A percentile compares a stretch with the other conserved stretches of the same genome.
These are phyloP conservation scores for Malassezia furfur DNA, from an alignment of 1,284 basidiomycete species.

Conservation along the genomic window DNA sequence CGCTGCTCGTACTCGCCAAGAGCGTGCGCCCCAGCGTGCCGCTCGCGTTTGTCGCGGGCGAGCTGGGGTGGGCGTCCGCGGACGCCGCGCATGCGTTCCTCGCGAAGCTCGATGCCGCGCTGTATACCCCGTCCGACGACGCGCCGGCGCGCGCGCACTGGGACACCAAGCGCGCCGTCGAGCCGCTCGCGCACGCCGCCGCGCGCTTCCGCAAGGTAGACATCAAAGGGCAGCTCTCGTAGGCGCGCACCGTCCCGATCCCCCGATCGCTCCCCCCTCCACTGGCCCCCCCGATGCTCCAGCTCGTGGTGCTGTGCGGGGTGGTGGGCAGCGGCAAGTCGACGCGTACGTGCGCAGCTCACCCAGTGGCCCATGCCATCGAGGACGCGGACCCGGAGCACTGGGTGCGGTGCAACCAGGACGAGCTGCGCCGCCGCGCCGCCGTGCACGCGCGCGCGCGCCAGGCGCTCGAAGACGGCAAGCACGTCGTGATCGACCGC, in stretches of 20 bases:
- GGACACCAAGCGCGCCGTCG: constrained; percentile 52
- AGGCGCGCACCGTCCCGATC: neutral
- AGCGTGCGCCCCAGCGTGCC: constrained; percentile 52
- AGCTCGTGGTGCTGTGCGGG: constrained; percentile 15
- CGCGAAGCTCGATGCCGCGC: constrained; percentile 59
- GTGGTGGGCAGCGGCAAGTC: constrained; percentile 22
- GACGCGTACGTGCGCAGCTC: constrained; percentile 13
- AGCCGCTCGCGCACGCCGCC: constrained; percentile 49
- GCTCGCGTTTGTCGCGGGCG: constrained; percentile 66
- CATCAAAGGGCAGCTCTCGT: constrained; percentile 17
- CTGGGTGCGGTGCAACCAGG: constrained; percentile 20
- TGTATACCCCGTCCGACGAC: constrained; percentile 53
- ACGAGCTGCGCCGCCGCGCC: constrained; percentile 13
- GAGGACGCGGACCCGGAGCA: neutral
- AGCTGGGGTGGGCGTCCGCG: constrained; percentile 71
- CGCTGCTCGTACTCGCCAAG: constrained; percentile 70
- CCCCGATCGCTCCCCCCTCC: neutral
- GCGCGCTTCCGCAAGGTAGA: constrained; percentile 53
- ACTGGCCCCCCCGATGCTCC: neutral
- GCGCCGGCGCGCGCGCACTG: constrained; percentile 46
- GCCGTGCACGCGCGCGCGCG: constrained; percentile 4
- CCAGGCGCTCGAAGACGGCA: constrained; percentile 5
- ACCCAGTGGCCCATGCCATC: constrained; percentile 17
- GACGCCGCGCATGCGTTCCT: constrained; percentile 65
- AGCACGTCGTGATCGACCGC: constrained; percentile 19